Evolutionary conservation across 2,329 filamentous ascomycete genomes (phyloP), one percentile per base, ranked within the genome.

Genomic region (Ascocoryne sarcoides): DNA sequence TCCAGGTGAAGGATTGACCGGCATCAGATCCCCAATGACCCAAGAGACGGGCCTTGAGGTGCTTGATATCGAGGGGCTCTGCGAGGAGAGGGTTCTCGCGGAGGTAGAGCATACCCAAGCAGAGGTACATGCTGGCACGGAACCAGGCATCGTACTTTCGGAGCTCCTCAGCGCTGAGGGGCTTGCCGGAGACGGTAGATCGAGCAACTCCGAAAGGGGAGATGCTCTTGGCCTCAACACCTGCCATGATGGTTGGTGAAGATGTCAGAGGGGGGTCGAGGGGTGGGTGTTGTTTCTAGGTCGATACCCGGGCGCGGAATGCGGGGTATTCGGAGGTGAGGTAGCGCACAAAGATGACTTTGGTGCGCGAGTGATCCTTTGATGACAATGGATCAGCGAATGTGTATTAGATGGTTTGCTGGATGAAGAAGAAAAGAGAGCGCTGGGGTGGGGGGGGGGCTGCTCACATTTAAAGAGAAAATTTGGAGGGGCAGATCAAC

Each of bases 1-100:
- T 84, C 61, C 79, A 88, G 23, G 82, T 84, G 62, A 89, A 88
- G 43, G 82, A 79, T 61, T 88, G 84, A 10, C 83, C 84, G n/a
- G 84, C 79, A 36, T 84, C 82, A 2, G 81, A 85, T 39, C 84
- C 84, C 70, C 84, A 89, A 58, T 89, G 84, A 29, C 84, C 84
- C 2, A 89, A 68, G 7, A 88, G 67, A 49, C 84, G 76, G 44
- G 73, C 69, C 64, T 89, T 89, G 64, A 88, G 68, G 56, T 88
- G 79, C 39, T 84, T 36, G 42, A 76, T 21, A 73, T 65, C 51
- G 75, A 75, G 48, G 86, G 81, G 79, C 51, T 86, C 75, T 44
- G 71, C 71, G 32, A 89, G 74, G 10, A 89, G 70, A 10, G 82
- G 79, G 48, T 89, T 89, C 29, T 81, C 70, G 49, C 74, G 75